These are phyloP conservation scores for Alternaria gaisen DNA, from an alignment of 2,329 filamentous ascomycete species.

Conservation along the genomic window DNA sequence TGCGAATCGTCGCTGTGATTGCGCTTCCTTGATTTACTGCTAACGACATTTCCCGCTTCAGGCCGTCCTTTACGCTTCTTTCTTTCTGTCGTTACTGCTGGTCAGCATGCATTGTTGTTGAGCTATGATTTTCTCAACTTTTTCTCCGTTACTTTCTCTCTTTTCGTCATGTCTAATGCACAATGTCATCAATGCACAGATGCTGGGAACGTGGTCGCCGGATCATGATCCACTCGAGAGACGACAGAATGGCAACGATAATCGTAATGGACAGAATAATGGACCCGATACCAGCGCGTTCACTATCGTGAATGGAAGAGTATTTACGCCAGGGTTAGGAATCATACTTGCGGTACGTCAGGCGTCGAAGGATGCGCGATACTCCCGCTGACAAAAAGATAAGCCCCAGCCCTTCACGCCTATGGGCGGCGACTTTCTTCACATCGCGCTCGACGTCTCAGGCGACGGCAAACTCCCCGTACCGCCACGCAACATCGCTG, in stretches of 20 bases:
- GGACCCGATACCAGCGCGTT: slow-evolving; percentile 54
- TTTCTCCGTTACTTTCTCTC: slow-evolving; percentile 22
- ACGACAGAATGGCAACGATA: slow-evolving; percentile 33
- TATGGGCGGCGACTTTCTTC: slow-evolving; percentile 59
- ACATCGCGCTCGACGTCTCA: slow-evolving; percentile 73
- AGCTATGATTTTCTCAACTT: slow-evolving; percentile 37
- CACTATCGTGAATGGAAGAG: slow-evolving; percentile 69
- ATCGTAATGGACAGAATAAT: slow-evolving; percentile 29
- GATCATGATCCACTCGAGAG: slow-evolving; percentile 10
- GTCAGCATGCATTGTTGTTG: slow-evolving; percentile 42
- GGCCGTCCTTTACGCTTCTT: slow-evolving; percentile 3
- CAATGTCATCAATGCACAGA: slow-evolving; percentile 33
- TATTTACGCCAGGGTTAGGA: slow-evolving; percentile 74
- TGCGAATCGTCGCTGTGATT: slow-evolving; percentile 5
- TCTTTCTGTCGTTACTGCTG: slow-evolving; percentile 25
- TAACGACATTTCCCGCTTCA: slow-evolving; percentile 1
- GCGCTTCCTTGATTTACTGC: slow-evolving; percentile 9
- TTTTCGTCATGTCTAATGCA: slow-evolving; percentile 31
- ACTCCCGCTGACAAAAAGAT: slow-evolving; percentile 15
- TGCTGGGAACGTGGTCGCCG: slow-evolving; percentile 36
- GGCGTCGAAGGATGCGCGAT: neutral
- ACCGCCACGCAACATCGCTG: slow-evolving; percentile 61
- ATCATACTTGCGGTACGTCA: slow-evolving; percentile 66
- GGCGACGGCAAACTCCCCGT: slow-evolving; percentile 71
- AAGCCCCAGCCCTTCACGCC: slow-evolving; percentile 50